Evolutionary conservation across 2,329 filamentous ascomycete species (phyloP).

Genomic region (Ustilaginoidea virens): DNA sequence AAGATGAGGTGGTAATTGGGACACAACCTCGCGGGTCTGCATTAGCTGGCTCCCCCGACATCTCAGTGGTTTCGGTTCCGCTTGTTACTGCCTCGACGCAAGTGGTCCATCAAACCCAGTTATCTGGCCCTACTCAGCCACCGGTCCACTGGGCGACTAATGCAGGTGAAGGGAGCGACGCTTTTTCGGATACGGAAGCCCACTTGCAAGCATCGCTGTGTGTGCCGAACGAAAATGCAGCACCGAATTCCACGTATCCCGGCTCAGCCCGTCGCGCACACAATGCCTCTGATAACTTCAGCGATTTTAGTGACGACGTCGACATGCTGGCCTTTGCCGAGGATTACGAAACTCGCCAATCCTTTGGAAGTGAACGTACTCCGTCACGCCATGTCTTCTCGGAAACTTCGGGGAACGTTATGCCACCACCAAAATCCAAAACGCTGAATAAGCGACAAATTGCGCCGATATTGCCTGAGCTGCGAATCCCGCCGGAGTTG

Average conservation of each 20-base stretch:
- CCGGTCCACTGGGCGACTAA: no score
- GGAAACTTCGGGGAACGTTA: slow-evolving; percentile 33
- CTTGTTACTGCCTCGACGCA: slow-evolving; percentile 24
- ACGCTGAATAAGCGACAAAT: slow-evolving; percentile 16
- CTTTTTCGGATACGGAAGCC: no score
- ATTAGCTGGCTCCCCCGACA: slow-evolving; percentile 17
- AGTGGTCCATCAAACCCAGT: slow-evolving; percentile 36
- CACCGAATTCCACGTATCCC: neutral
- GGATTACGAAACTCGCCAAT: slow-evolving; percentile 29
- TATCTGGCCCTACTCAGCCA: slow-evolving; percentile 15
- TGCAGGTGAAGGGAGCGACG: no score
- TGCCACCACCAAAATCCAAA: slow-evolving; percentile 16
- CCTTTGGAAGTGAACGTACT: slow-evolving; percentile 9
- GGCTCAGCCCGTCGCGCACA: slow-evolving; percentile 4
- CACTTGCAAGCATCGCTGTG: no score
- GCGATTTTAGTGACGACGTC: slow-evolving; percentile 33
- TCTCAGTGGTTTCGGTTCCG: slow-evolving; percentile 16
- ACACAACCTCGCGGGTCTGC: slow-evolving; percentile 24
- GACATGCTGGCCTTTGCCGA: slow-evolving; percentile 37
- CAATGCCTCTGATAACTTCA: slow-evolving; percentile 20
- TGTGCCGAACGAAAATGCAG: neutral
- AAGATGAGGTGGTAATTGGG: slow-evolving; percentile 23
- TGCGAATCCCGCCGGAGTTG: slow-evolving; percentile 31
- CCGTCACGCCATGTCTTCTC: slow-evolving; percentile 23
- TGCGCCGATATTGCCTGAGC: slow-evolving; percentile 10